Evolutionary conservation across 441 rosid genomes (phyloP), one percentile per base, ranked within the genome.

Genomic region (Euphorbia schlechtendalii): DNA sequence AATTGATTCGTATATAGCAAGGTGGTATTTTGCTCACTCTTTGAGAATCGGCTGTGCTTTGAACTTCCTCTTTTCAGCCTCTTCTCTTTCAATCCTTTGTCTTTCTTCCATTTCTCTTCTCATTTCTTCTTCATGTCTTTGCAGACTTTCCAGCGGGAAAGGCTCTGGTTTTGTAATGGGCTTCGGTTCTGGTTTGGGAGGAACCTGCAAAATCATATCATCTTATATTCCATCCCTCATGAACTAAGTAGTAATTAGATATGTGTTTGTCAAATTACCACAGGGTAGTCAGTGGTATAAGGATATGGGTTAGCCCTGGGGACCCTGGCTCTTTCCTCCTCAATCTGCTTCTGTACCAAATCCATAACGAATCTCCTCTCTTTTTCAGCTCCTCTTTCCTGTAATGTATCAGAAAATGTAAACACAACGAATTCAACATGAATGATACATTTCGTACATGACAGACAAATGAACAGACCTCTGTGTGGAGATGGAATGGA

Each of bases 311-410:
- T 82, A 46, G 97, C 96, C 80, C 82, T 89, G 34, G 86, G 96
- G 65, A 89, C 68, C 68, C 95, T 85, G 27, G 85, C 83, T 60
- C 70, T 84, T 84, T 85, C 99, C 68, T 84, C 98, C 67, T 82
- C 96, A 66, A 79, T 43, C 69, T 81, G 81, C 76, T 95, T 85
- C 56, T 81, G 83, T 62, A 68, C 59, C 14, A 91, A 54, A 56
- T 89, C 99, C 38, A 67, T 72, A 52, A 71, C 75, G 62, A 95
- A 85, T 69, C 45, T 88, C 72, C 75, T 85, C 76, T 87, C 97
- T 65, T 95, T 95, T 68, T 83, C 91, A 51, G 85, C 89, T 48
- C 98, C 99, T 83, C 99, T 81, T 80, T 85, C 98, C 99, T 95
- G 86, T 67, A 64, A 61, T 59, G 48, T 38, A 49, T 54, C 43